Evolutionary conservation across 306 rosid genomes (phyloP).

Genomic region (Corylus americana): DNA sequence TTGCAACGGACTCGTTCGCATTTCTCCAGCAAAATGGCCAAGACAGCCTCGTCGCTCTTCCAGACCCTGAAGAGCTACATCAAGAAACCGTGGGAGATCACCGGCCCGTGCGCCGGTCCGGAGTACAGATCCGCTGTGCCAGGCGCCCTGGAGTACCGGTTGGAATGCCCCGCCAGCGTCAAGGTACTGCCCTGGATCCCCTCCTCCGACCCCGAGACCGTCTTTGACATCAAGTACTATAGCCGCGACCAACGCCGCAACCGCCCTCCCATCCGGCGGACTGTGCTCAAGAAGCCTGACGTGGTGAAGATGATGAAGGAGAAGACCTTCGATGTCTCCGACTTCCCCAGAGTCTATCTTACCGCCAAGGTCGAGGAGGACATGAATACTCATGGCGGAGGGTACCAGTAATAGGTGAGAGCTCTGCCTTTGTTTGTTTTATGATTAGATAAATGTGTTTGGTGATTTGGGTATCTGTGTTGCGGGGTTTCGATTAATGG

Average conservation of each 20-base stretch:
- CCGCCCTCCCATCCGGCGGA: slow-evolving; percentile 82
- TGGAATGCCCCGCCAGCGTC: slow-evolving; percentile 67
- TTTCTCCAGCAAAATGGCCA: slow-evolving; percentile 33
- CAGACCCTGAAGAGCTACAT: slow-evolving; percentile 68
- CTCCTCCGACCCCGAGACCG: slow-evolving; percentile 75
- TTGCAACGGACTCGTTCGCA: background rate
- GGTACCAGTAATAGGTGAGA: slow-evolving; percentile 66
- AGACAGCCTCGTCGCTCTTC: slow-evolving; percentile 32
- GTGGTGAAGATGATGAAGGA: slow-evolving; percentile 61
- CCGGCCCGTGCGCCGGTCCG: slow-evolving; percentile 83
- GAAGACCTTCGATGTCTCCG: slow-evolving; percentile 44
- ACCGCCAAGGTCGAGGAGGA: slow-evolving; percentile 62
- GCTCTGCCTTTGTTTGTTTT: background rate
- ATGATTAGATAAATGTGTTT: background rate
- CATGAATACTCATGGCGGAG: slow-evolving; percentile 68
- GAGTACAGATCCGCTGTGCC: slow-evolving; percentile 68
- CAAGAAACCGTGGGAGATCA: slow-evolving; percentile 95
- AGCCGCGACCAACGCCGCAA: slow-evolving; percentile 91
- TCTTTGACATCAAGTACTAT: slow-evolving; percentile 82
- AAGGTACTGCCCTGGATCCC: slow-evolving; percentile 56
- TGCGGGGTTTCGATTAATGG: background rate
- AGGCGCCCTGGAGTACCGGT: slow-evolving; percentile 72
- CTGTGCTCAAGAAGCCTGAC: slow-evolving; percentile 63
- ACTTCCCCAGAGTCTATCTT: slow-evolving; percentile 77
- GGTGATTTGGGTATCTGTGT: background rate